Conservation (phyloP, 106 monocot species). For the Apostasia ramifera region DNA sequence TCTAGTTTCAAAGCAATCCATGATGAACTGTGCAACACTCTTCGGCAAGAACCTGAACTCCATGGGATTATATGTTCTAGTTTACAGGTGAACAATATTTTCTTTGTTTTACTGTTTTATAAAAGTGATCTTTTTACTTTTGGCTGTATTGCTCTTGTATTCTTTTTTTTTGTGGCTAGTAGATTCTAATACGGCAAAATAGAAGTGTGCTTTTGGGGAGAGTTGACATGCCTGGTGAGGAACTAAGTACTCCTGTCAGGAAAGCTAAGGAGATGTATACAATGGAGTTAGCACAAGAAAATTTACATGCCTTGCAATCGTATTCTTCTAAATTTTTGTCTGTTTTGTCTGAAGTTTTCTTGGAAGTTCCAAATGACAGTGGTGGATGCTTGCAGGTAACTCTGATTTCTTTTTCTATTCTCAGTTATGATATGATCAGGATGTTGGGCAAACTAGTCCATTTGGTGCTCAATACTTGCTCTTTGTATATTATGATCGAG, state of each 20-base stretch:
- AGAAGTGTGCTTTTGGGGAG: constrained; percentile 22
- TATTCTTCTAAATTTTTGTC: constrained; percentile 40
- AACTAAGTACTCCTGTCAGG: constrained; percentile 36
- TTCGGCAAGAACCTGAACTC: constrained; percentile 53
- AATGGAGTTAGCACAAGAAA: constrained; percentile 40
- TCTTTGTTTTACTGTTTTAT: not conserved
- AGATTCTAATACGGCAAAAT: constrained; percentile 89
- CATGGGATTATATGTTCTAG: constrained; percentile 83
- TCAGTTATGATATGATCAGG: too few relatives aligned
- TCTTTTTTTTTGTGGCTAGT: constrained; percentile 10
- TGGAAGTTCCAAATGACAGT: constrained; percentile 53
- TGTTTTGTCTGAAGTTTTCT: constrained; percentile 49
- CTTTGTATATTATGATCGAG: too few relatives aligned
- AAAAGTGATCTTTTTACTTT: not conserved
- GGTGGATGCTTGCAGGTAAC: constrained; percentile 79
- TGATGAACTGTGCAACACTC: constrained; percentile 43
- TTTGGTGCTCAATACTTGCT: too few relatives aligned
- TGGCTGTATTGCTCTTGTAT: not conserved
- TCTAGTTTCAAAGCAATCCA: constrained; percentile 47
- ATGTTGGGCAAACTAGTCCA: too few relatives aligned
- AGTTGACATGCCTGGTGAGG: constrained; percentile 23
- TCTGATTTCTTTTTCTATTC: not conserved
- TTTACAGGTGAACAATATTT: constrained; percentile 48
- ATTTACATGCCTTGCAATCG: constrained; percentile 46
- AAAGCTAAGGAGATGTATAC: constrained; percentile 67